These are phyloP conservation scores for Cryptococcus jaspeensis DNA, from an alignment of 1,284 basidiomycete genomes.

Conservation along the genomic window DNA sequence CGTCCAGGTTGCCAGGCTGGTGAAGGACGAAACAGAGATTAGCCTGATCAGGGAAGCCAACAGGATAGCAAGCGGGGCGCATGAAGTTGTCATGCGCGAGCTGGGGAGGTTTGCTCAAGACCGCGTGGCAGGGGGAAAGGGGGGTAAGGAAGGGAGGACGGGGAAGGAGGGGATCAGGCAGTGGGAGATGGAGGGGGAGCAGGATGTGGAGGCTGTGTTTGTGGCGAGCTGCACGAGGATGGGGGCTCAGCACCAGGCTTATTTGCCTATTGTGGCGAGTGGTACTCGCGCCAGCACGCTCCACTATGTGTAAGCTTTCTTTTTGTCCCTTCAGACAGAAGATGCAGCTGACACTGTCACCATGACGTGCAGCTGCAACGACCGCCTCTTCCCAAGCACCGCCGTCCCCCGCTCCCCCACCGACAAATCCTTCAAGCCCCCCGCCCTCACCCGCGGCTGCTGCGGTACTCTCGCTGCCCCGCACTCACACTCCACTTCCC, in stretches of 20 bases:
- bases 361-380: conserved; percentile 44
- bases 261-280: conserved; percentile 83
- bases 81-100: conserved; percentile 86
- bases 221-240: conserved; percentile 79
- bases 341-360: neutral
- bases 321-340: neutral
- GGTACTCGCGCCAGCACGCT: conserved; percentile 79
- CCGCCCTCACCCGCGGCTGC: conserved; percentile 39
- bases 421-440: conserved; percentile 38
- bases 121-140: conserved; percentile 47
- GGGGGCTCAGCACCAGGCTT: conserved; percentile 72
- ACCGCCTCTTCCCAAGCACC: conserved; percentile 47
- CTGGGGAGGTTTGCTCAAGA: conserved; percentile 65
- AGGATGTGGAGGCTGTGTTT: conserved; percentile 86
- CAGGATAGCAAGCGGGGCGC: conserved; percentile 78
- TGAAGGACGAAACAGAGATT: conserved; percentile 73
- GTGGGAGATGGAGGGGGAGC: conserved; percentile 85
- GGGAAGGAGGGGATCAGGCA: conserved; percentile 65
- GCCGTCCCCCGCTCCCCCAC: conserved; percentile 31
- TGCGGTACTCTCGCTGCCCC: conserved; percentile 40
- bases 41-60: conserved; percentile 72
- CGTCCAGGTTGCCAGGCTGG: conserved; percentile 71
- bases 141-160: conserved; percentile 49
- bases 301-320: conserved; percentile 70
- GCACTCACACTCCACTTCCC: conserved; percentile 24